A percentile compares a stretch with the other conserved stretches of the same genome.
phyloP scores from a whole-genome alignment of 2,329 filamentous ascomycete species.

The Penicillium sp. region DNA sequence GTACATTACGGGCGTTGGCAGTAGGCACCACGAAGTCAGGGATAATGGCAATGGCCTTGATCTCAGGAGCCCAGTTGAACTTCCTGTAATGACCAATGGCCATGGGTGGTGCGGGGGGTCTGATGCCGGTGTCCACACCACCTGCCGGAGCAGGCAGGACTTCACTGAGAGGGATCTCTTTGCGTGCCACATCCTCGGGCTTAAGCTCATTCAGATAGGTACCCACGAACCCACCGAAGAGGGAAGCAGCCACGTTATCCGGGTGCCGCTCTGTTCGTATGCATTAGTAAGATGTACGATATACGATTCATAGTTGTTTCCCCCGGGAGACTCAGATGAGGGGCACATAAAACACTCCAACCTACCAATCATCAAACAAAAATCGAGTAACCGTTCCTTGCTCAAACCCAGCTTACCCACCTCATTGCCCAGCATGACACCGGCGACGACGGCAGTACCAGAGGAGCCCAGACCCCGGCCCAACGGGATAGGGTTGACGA shows the following conservation, averaged over 20 bases:
- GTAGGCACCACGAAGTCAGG: conserved; percentile 96
- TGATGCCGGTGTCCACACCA: conserved; percentile 82
- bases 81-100: conserved; percentile 96
- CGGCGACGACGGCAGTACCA: conserved; percentile 90
- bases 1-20: conserved; percentile 79
- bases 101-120: conserved; percentile 81
- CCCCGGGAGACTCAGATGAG: not conserved
- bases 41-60: conserved; percentile 96
- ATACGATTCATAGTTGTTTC: not conserved
- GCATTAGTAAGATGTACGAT: conserved; percentile 14
- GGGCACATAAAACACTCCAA: conserved; percentile 7
- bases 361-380: conserved; percentile 90
- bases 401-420: conserved; percentile 75
- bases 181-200: conserved; percentile 82
- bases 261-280: conserved; percentile 66
- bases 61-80: conserved; percentile 88
- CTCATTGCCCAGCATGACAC: conserved; percentile 88
- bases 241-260: conserved; percentile 89
- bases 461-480: conserved; percentile 92
- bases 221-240: conserved; percentile 95
- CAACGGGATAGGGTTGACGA: conserved; percentile 92
- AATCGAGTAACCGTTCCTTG: conserved; percentile 85
- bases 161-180: conserved; percentile 91
- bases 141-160: conserved; percentile 88
- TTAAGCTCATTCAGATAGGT: conserved; percentile 92